Evolutionary conservation across 75 land plant species (phyloP).

Genomic region (Adiantum capillusveneris): DNA sequence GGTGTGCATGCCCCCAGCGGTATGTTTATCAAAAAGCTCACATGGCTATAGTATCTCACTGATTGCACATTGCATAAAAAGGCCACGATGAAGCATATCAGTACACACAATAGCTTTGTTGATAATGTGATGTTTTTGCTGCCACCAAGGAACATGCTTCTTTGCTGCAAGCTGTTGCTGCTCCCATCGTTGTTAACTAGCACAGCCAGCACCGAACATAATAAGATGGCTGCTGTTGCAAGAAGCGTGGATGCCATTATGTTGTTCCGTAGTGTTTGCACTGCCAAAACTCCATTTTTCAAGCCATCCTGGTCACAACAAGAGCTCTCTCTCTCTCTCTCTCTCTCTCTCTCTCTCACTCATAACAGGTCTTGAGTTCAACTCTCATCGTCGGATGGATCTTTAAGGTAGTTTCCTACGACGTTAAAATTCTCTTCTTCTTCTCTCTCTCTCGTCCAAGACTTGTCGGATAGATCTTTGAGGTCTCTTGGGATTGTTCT

Average conservation of each 20-base stretch:
- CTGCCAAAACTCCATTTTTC: constrained; percentile 36
- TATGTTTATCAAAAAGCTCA: constrained; percentile 30
- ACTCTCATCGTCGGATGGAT: too few relatives aligned
- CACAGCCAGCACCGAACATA: constrained; percentile 17
- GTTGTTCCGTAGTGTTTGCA: constrained; percentile 31
- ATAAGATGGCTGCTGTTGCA: constrained; percentile 30
- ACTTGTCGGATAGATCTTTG: too few relatives aligned
- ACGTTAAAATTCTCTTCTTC: too few relatives aligned
- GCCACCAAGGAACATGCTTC: neutral
- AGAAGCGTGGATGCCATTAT: constrained; percentile 38
- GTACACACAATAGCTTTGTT: constrained; percentile 14
- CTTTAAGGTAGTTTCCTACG: too few relatives aligned
- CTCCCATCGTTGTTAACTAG: constrained; percentile 13
- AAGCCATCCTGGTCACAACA: constrained; percentile 37
- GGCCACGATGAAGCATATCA: constrained; percentile 21
- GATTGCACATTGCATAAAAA: constrained; percentile 31
- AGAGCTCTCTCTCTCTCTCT: too few relatives aligned
- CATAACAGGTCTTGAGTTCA: too few relatives aligned
- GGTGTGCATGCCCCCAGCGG: constrained; percentile 20
- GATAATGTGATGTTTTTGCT: neutral
- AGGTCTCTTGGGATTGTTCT: too few relatives aligned
- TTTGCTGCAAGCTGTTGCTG: neutral
- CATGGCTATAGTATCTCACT: constrained; percentile 25
- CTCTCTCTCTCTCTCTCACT: too few relatives aligned
- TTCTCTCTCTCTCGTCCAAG: too few relatives aligned